Base-by-base conservation (phyloP, 1,139 yeast species). In the Blastobotrys niveus region DNA sequence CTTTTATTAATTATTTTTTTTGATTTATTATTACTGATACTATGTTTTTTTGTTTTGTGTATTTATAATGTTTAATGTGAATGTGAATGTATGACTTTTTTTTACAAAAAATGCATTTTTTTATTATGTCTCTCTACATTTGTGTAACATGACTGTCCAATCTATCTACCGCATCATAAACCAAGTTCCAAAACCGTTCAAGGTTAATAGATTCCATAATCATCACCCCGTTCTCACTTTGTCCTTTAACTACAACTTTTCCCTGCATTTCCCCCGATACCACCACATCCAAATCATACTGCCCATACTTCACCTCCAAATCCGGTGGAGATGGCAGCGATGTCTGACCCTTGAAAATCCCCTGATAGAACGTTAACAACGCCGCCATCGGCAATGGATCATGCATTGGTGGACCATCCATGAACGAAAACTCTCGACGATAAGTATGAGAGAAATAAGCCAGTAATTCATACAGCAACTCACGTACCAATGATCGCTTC, bases 311-410 rank as follows among this genome's bases (percentile, higher is more conserved):
- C 34, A 66, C 56, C 12, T 55, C 60, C 17, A 55, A 45, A 14
- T 50, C 52, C 26, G 51, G 54, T 20, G 46, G 29, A n/a, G n/a
- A n/a, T n/a, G n/a, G n/a, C n/a, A n/a, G n/a, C n/a, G n/a, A n/a
- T n/a, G n/a, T n/a, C 48, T 54, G 60, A 5, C 6, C 25, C 6
- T 54, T 54, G 2, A 40, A 19, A 24, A 27, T 29, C 27, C 55
- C 52, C 12, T 66, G 63, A 33, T 67, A 65, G 25, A 73, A 55
- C 31, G 81, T 77, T 36, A 83, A 60, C 21, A 83, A 58, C 0
- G 77, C 76, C 42, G 74, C 79, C 2, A 84, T 68, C 0, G 95
- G 86, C 37, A 84, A 64, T 0, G 95, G 93, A 58, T 86, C 95
- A 61, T 87, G 95, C 1, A 85, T 72, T 1, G 93, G 89, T 1